Percentiles rank a stretch among this genome's conserved stretches.
Evolutionary conservation across 2,329 filamentous ascomycete genomes (phyloP).

Genomic region (Nakataea oryzae): DNA sequence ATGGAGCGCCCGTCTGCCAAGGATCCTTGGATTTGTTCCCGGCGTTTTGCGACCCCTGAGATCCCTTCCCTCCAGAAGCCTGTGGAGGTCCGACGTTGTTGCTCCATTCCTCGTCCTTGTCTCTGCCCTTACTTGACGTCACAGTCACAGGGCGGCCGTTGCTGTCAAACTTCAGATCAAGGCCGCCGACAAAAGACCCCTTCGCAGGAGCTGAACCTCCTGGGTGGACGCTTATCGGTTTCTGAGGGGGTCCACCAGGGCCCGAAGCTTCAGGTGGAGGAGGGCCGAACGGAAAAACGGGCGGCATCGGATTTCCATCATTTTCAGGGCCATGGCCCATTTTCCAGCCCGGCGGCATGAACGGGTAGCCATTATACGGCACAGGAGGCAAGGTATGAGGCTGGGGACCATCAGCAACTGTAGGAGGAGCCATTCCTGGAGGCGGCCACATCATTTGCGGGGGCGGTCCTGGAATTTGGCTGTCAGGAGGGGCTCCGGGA

Average conservation of each 20-base stretch:
- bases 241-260: neutral
- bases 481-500: neutral
- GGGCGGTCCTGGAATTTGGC: neutral
- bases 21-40: neutral
- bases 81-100: slow-evolving; percentile 17
- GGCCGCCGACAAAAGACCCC: neutral
- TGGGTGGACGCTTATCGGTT: neutral
- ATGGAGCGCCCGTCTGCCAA: neutral
- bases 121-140: slow-evolving; percentile 2
- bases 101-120: slow-evolving; percentile 11
- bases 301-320: neutral
- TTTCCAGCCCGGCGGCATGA: slow-evolving; percentile 7
- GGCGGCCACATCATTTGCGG: neutral
- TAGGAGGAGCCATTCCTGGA: neutral
- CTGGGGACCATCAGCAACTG: neutral
- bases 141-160: neutral
- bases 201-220: neutral
- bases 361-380: neutral
- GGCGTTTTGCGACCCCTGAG: neutral
- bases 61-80: slow-evolving; percentile 1
- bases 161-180: slow-evolving; percentile 2
- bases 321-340: neutral
- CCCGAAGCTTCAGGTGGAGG: neutral
- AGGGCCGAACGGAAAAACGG: neutral
- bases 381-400: neutral